phyloP scores from a whole-genome alignment of 139 green algal genomes.

The Coelastrella sp. region DNA sequence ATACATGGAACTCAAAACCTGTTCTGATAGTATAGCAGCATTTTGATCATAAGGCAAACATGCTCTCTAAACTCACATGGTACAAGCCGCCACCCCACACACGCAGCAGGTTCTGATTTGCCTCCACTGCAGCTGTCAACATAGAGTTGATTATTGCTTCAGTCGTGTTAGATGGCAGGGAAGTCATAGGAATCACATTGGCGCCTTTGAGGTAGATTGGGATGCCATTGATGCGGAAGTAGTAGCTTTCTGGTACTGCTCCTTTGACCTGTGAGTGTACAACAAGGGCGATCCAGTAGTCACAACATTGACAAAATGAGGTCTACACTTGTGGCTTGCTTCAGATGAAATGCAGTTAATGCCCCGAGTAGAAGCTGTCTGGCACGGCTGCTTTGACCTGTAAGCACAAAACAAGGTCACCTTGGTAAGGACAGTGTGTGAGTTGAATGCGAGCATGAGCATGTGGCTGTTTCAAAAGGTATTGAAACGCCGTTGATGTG shows the following conservation, averaged over 20 bases:
- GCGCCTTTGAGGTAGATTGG: conserved; percentile 67
- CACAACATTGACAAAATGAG: neutral
- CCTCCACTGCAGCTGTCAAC: conserved; percentile 7
- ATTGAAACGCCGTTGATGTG: no score
- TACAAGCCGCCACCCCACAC: conserved; percentile 58
- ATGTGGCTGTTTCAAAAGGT: no score
- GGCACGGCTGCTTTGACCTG: conserved; percentile 27
- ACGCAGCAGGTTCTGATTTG: conserved; percentile 57
- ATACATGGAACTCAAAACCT: no score
- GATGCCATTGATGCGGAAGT: conserved; percentile 69
- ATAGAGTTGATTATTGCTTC: conserved; percentile 1
- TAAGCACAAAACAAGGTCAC: no score
- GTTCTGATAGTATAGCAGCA: no score
- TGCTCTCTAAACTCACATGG: neutral
- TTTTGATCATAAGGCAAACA: neutral
- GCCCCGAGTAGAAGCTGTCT: conserved; percentile 72
- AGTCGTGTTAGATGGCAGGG: conserved; percentile 32
- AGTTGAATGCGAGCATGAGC: no score
- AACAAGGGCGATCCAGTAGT: neutral
- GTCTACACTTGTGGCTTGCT: neutral
- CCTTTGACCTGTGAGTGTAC: conserved; percentile 16
- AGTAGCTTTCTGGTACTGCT: conserved; percentile 63
- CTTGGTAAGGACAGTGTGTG: no score
- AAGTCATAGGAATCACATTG: conserved; percentile 48
- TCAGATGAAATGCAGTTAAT: conserved; percentile 54